Evolutionary conservation across 2,329 filamentous ascomycete genomes (phyloP).

Genomic region (Fusarium chaquense): DNA sequence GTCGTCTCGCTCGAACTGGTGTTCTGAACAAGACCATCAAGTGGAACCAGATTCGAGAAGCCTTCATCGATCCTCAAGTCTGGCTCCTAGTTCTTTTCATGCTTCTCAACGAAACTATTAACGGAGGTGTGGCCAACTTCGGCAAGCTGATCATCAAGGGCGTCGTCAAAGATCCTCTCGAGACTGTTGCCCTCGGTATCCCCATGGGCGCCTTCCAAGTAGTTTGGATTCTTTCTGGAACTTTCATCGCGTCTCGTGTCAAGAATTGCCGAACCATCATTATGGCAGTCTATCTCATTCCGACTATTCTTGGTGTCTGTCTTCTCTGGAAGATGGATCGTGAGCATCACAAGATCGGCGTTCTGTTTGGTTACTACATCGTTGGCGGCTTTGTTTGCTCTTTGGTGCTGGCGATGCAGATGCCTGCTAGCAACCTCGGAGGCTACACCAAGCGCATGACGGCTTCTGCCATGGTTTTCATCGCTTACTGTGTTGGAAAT

Average conservation of each 20-base stretch:
- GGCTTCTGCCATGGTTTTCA: constrained; percentile 59
- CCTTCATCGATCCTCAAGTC: constrained; percentile 62
- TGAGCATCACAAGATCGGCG: constrained; percentile 56
- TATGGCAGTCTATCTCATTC: constrained; percentile 63
- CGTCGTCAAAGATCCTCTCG: constrained; percentile 49
- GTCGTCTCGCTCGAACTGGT: constrained; percentile 62
- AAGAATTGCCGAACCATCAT: constrained; percentile 62
- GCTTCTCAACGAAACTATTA: constrained; percentile 65
- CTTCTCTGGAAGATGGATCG: constrained; percentile 62
- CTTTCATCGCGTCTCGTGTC: constrained; percentile 62
- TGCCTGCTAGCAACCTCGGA: constrained; percentile 62
- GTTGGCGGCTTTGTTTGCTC: constrained; percentile 62
- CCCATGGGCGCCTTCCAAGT: constrained; percentile 66
- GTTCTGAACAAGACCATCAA: constrained; percentile 63
- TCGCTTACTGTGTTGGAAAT: constrained; percentile 55
- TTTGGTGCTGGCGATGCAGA: constrained; percentile 65
- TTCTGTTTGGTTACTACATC: constrained; percentile 66
- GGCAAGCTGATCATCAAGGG: constrained; percentile 65
- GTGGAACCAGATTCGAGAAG: constrained; percentile 61
- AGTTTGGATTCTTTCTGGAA: constrained; percentile 63
- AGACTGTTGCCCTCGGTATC: constrained; percentile 64
- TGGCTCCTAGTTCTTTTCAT: constrained; percentile 67
- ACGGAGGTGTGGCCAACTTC: constrained; percentile 66
- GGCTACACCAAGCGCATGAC: constrained; percentile 63
- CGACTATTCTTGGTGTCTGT: constrained; percentile 61